phyloP scores from a whole-genome alignment of 148 eudicot species.

The Vaccinium darrowii region DNA sequence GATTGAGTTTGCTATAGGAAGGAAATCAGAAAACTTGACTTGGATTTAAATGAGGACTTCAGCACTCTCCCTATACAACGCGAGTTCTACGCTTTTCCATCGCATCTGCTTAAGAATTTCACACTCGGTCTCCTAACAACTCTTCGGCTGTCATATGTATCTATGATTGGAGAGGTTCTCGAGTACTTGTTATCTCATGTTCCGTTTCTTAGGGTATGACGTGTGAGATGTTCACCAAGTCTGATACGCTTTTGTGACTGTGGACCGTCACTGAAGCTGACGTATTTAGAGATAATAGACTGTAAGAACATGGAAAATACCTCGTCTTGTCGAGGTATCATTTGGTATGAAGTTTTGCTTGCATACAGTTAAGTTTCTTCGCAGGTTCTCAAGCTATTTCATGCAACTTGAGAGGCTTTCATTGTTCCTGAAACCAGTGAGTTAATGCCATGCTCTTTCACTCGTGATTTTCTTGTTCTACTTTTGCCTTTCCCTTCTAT shows the following conservation, averaged over 20 bases:
- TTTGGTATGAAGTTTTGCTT: too few relatives aligned
- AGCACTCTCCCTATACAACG: not conserved
- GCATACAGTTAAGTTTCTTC: too few relatives aligned
- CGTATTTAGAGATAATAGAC: too few relatives aligned
- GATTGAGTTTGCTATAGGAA: not conserved
- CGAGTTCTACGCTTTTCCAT: not conserved
- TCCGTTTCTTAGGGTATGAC: not conserved
- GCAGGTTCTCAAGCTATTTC: too few relatives aligned
- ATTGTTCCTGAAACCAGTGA: too few relatives aligned
- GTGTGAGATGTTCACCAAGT: not conserved
- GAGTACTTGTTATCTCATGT: constrained; percentile 1
- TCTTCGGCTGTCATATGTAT: not conserved
- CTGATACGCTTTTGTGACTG: not conserved
- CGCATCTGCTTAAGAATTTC: not conserved
- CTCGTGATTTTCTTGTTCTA: too few relatives aligned
- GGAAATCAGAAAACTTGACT: not conserved
- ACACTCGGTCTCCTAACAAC: not conserved
- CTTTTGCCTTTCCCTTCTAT: too few relatives aligned
- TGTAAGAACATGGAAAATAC: too few relatives aligned
- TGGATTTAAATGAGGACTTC: not conserved
- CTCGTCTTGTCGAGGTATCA: too few relatives aligned
- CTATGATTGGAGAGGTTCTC: not conserved
- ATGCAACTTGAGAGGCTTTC: too few relatives aligned
- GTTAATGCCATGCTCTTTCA: too few relatives aligned
- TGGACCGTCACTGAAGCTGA: not conserved